These are phyloP conservation scores for Ogataea corticis DNA, from an alignment of 805 yeast species.

Conservation along the genomic window DNA sequence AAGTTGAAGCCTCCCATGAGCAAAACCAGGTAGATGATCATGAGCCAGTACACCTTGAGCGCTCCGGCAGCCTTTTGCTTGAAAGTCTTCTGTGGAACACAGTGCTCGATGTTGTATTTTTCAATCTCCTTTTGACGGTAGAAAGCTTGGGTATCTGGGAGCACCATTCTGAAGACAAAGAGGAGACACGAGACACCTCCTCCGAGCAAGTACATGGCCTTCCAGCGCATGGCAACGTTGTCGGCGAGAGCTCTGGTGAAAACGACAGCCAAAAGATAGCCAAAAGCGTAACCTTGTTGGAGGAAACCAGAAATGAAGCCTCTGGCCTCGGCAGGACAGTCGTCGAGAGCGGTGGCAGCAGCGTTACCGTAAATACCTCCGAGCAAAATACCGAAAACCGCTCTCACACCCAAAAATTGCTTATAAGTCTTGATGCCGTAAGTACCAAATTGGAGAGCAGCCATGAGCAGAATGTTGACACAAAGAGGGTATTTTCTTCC, in stretches of 20 bases:
- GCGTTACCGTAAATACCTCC: constrained; percentile 60
- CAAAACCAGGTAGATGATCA: constrained; percentile 54
- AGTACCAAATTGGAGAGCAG: constrained; percentile 59
- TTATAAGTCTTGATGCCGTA: constrained; percentile 58
- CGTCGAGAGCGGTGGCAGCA: constrained; percentile 54
- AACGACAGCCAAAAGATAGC: constrained; percentile 63
- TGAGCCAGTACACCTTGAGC: constrained; percentile 54
- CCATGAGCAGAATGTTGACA: constrained; percentile 45
- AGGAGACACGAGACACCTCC: constrained; percentile 55
- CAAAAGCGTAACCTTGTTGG: constrained; percentile 80
- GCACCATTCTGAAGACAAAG: constrained; percentile 40
- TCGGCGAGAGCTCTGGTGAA: constrained; percentile 64
- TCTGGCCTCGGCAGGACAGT: constrained; percentile 51
- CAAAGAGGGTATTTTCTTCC: constrained; percentile 64
- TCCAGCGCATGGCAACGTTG: constrained; percentile 55
- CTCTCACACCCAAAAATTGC: constrained; percentile 63
- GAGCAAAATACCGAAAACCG: constrained; percentile 60
- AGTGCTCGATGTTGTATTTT: constrained; percentile 32
- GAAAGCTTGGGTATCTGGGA: constrained; percentile 58
- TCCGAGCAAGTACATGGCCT: constrained; percentile 67
- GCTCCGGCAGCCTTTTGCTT: constrained; percentile 37
- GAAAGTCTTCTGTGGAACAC: constrained; percentile 35
- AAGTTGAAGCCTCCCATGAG: constrained; percentile 66
- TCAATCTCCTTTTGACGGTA: constrained; percentile 40
- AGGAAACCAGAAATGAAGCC: constrained; percentile 66